A percentile compares a stretch with the other conserved stretches of the same genome.
phyloP scores from a whole-genome alignment of 2,329 filamentous ascomycete genomes.

The Alternaria atra region DNA sequence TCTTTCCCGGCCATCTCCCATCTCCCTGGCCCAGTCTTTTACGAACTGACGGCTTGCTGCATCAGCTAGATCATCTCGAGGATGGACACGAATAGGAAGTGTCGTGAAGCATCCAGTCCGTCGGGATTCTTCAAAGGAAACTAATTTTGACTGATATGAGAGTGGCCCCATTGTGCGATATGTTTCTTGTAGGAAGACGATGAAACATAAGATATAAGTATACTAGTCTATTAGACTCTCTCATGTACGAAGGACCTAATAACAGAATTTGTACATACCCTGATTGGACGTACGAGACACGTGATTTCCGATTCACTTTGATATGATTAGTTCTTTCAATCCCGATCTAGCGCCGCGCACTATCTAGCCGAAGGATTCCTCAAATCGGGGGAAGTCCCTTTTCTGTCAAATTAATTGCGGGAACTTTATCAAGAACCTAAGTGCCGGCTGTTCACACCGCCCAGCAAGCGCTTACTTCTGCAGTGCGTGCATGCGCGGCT shows the following conservation, averaged over 20 bases:
- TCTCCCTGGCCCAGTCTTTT: neutral
- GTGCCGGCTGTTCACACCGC: neutral
- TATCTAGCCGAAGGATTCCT: neutral
- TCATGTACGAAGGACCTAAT: neutral
- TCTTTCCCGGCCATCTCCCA: neutral
- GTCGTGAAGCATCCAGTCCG: neutral
- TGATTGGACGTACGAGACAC: neutral
- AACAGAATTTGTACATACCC: neutral
- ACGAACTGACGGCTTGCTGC: neutral
- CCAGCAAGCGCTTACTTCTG: neutral
- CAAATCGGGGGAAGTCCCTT: neutral
- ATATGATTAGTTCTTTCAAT: neutral
- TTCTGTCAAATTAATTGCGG: neutral
- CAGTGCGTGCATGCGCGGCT: neutral
- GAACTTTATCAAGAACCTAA: neutral
- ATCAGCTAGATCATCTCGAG: conserved; percentile 2
- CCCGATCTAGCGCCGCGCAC: neutral
- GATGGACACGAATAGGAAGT: conserved; percentile 3
- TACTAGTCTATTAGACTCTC: neutral
- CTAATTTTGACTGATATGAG: neutral
- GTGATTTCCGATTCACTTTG: neutral
- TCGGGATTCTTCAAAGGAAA: neutral
- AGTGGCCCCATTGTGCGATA: neutral
- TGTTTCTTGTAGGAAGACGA: neutral
- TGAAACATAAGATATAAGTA: accelerated